Evolutionary conservation across 1,139 yeast species (phyloP), one percentile per base, ranked within the genome.

Genomic region (Kluyveromyces sp.): DNA sequence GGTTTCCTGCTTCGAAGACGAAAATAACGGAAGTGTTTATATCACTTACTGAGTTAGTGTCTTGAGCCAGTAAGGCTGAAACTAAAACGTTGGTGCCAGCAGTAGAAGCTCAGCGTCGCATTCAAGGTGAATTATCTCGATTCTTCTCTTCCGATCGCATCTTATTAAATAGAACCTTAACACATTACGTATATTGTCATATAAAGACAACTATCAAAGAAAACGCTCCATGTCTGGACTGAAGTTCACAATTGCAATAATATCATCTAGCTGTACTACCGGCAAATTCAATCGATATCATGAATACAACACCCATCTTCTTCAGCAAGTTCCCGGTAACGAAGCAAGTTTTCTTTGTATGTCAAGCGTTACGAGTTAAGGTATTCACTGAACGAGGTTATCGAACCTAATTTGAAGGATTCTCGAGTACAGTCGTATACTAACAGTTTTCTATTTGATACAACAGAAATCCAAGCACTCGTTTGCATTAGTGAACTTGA

Each of bases 401-500:
- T 22, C 9, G 26, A 22, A 22, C 26, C 9, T 22, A 6, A 22
- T 22, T 22, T 9, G 9, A 22, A 22, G 26, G 9, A 9, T 22
- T 9, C 26, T 22, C 26, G 26, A 15, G 11, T 17, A 33, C 7
- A 19, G 7, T 9, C 4, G 18, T 16, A 15, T 11, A 39, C 37
- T 32, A 32, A 32, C 19, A 12, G 12, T 8, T 12, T 8, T 8
- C 12, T 15, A 2, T 2, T 30, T 8, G 7, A 13, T 4, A 33
- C 30, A 25, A 53, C 74, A 68, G 66, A 67, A 65, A 51, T 67
- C 85, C 1, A 73, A 73, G 50, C 67, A 73, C 60, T 74, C 92
- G 1, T 92, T 70, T 66, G 96, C 94, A 0, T 65, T 92, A 38
- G 97, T 92, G 33, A 92, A 92, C 61, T 63, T 92, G 45, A 85